These are phyloP conservation scores for Pittosporum tobira DNA, from an alignment of 129 eudicot genomes.

Conservation along the genomic window DNA sequence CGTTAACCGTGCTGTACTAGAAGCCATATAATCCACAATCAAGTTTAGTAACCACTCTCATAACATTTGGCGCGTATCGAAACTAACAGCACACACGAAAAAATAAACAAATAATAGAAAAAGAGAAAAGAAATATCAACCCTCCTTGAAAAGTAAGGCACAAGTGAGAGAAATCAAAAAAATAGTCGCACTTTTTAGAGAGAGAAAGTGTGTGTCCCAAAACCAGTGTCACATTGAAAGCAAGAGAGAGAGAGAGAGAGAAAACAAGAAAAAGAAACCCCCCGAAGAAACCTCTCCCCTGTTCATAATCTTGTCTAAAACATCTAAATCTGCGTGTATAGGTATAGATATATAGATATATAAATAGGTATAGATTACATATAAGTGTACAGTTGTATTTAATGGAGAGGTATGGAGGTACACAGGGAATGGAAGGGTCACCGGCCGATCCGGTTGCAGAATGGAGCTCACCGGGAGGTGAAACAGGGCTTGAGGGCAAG, in stretches of 20 bases:
- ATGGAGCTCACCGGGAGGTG: slow-evolving; percentile 52
- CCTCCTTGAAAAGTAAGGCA: background rate
- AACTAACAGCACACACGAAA: background rate
- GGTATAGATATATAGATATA: slow-evolving; percentile 7
- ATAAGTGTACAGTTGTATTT: slow-evolving; percentile 14
- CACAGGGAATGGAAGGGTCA: slow-evolving; percentile 42
- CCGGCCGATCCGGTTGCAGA: slow-evolving; percentile 58
- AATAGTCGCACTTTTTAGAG: background rate
- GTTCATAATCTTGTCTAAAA: background rate
- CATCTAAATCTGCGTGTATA: slow-evolving; percentile 17
- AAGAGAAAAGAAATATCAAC: too few relatives aligned
- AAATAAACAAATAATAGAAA: background rate
- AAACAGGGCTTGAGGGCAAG: slow-evolving; percentile 73
- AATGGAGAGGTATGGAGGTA: slow-evolving; percentile 39
- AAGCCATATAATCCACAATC: background rate
- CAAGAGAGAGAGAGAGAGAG: slow-evolving; percentile 2
- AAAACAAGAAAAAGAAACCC: background rate
- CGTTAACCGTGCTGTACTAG: background rate
- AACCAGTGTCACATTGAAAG: background rate
- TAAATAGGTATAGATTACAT: slow-evolving; percentile 22
- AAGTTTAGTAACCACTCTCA: slow-evolving; percentile 1
- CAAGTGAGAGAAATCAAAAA: too few relatives aligned
- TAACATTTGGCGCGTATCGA: slow-evolving; percentile 6
- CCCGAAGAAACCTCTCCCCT: background rate
- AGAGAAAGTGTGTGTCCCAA: background rate